These are phyloP conservation scores for Coemansia erecta DNA, from an alignment of 192 early-diverging fungal genomes.

Conservation along the genomic window DNA sequence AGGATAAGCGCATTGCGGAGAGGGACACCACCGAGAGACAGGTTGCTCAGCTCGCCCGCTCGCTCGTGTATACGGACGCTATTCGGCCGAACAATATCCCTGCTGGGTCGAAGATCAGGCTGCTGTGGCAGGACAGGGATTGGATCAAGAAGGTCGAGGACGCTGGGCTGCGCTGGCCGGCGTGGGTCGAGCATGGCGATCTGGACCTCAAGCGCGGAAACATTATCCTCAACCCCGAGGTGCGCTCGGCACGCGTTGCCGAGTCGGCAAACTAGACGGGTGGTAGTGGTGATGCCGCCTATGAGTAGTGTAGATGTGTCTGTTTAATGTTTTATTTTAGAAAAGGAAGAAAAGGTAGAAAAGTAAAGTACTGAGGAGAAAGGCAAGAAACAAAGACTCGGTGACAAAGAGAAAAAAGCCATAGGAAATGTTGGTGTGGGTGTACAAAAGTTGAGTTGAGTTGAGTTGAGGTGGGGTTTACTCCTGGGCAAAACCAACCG, in stretches of 20 bases:
- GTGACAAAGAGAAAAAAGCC: neutral
- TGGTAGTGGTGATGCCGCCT: no score
- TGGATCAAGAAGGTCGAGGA: slow-evolving; percentile 29
- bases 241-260: slow-evolving; percentile 1
- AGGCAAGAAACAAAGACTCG: neutral
- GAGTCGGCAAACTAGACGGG: neutral
- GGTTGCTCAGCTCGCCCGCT: slow-evolving; percentile 44
- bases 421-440: no score
- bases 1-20: slow-evolving; percentile 25
- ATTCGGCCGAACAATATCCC: slow-evolving; percentile 14
- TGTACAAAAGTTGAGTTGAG: slow-evolving; percentile 10
- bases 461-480: slow-evolving; percentile 40
- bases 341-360: no score
- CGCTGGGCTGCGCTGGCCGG: slow-evolving; percentile 37
- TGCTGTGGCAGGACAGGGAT: slow-evolving; percentile 35
- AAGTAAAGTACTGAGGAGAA: neutral
- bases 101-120: neutral
- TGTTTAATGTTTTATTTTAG: neutral
- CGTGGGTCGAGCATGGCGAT: slow-evolving; percentile 37
- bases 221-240: slow-evolving; percentile 39
- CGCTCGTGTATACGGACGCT: slow-evolving; percentile 37
- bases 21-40: slow-evolving; percentile 44
- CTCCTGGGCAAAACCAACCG: slow-evolving; percentile 91
- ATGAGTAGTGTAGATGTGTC: no score
- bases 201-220: slow-evolving; percentile 44